phyloP scores from a whole-genome alignment of 192 early-diverging fungal genomes.

The Backusella tarrabulga region DNA sequence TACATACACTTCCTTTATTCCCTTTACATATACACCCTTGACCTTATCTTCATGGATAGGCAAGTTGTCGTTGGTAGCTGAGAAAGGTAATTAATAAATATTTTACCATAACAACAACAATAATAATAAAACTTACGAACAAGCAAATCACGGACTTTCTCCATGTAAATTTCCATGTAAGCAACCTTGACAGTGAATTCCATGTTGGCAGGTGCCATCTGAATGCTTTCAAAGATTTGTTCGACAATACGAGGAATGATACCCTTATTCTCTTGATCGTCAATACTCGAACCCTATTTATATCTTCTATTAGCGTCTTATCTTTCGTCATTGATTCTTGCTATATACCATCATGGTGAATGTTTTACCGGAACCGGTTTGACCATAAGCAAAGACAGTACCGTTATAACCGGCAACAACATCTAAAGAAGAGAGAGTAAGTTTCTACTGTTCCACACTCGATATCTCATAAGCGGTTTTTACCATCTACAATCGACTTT shows the following conservation, averaged over 20 bases:
- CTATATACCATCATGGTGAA: conserved; percentile 83
- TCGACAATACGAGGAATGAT: conserved; percentile 98
- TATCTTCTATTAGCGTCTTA: background rate
- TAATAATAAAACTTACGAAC: conserved; percentile 61
- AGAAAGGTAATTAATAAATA: background rate
- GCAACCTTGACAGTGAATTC: conserved; percentile 98
- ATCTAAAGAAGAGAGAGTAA: conserved; percentile 7
- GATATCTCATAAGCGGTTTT: background rate
- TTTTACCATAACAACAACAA: background rate
- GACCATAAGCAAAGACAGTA: conserved; percentile 99
- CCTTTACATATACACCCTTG: conserved; percentile 98
- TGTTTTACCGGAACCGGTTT: conserved; percentile 97
- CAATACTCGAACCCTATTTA: conserved; percentile 86
- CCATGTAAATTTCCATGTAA: conserved; percentile 99
- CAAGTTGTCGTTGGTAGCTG: conserved; percentile 83
- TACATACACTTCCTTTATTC: conserved; percentile 95
- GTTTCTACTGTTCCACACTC: background rate
- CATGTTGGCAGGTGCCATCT: conserved; percentile 84
- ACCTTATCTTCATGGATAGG: conserved; percentile 97
- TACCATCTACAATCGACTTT: conserved; percentile 89
- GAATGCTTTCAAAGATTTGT: conserved; percentile 90
- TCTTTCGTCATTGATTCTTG: background rate
- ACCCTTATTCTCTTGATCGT: conserved; percentile 84
- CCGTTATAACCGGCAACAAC: conserved; percentile 86
- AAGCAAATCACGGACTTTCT: conserved; percentile 94